A percentile compares a stretch with the other conserved stretches of the same genome.
Evolutionary conservation across 306 rosid species (phyloP).

Genomic region (Cucurbita argyrosperma): DNA sequence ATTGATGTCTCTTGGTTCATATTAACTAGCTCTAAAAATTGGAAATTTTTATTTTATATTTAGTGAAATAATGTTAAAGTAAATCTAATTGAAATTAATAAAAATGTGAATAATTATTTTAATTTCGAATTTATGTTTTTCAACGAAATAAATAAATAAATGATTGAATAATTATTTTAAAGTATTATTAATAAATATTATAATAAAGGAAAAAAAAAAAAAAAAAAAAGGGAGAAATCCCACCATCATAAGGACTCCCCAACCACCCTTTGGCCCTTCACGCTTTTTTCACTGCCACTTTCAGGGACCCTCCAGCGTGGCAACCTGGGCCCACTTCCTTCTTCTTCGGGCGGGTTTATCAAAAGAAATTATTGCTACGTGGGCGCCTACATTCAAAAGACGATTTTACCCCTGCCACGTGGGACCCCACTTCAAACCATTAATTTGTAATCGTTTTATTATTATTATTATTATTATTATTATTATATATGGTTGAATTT

Average conservation of each 20-base stretch:
- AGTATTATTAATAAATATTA: not conserved
- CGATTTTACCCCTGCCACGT: not conserved
- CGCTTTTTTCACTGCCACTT: not conserved
- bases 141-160: not conserved
- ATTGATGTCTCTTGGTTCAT: too few species aligned
- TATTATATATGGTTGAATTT: too few species aligned
- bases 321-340: not conserved
- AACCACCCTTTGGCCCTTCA: not conserved
- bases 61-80: too few species aligned
- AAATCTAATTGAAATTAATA: too few species aligned
- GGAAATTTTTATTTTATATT: too few species aligned
- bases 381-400: slow-evolving; percentile 1
- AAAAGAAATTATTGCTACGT: not conserved
- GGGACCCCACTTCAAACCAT: not conserved
- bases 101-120: too few species aligned
- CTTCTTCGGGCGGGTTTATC: not conserved
- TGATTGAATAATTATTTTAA: not conserved
- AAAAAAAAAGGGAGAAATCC: not conserved
- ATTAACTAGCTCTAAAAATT: too few species aligned
- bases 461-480: too few species aligned
- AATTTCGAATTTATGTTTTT: too few species aligned
- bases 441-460: too few species aligned
- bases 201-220: too few species aligned
- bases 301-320: slow-evolving; percentile 4
- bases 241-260: not conserved